Conservation (phyloP, 345 rosid genomes). For the Crucihimalaya himalaica region DNA sequence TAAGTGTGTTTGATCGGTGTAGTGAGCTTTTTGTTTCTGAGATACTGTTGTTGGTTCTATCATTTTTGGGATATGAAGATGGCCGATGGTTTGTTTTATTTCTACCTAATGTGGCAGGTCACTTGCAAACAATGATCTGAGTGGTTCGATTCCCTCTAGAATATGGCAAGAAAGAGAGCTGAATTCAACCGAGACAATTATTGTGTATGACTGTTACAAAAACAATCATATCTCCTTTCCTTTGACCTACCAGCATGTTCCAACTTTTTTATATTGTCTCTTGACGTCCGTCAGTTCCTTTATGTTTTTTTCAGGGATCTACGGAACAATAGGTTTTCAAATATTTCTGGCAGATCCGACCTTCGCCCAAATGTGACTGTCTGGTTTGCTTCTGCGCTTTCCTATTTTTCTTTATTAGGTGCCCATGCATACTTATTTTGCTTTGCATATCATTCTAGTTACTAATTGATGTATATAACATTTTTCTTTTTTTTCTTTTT, state of each 20-base stretch:
- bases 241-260: conserved; percentile 25
- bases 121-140: conserved; percentile 73
- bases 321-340: conserved; percentile 62
- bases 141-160: conserved; percentile 64
- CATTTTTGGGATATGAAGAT: conserved; percentile 16
- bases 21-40: conserved; percentile 21
- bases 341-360: conserved; percentile 55
- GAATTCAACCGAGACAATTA: conserved; percentile 54
- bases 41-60: background rate
- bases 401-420: conserved; percentile 12
- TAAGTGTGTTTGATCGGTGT: conserved; percentile 42
- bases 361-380: conserved; percentile 80
- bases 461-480: background rate
- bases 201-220: conserved; percentile 57
- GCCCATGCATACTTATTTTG: conserved; percentile 2
- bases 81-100: conserved; percentile 27
- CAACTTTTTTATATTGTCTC: conserved; percentile 1
- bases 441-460: conserved; percentile 6
- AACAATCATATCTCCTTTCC: conserved; percentile 9
- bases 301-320: conserved; percentile 61
- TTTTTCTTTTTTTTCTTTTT: background rate
- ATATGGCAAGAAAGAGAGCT: conserved; percentile 71
- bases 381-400: conserved; percentile 57
- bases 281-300: background rate
- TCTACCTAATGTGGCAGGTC: conserved; percentile 58